Base-by-base conservation (phyloP, 257 asterid genomes). In the Jasminum sambac region DNA sequence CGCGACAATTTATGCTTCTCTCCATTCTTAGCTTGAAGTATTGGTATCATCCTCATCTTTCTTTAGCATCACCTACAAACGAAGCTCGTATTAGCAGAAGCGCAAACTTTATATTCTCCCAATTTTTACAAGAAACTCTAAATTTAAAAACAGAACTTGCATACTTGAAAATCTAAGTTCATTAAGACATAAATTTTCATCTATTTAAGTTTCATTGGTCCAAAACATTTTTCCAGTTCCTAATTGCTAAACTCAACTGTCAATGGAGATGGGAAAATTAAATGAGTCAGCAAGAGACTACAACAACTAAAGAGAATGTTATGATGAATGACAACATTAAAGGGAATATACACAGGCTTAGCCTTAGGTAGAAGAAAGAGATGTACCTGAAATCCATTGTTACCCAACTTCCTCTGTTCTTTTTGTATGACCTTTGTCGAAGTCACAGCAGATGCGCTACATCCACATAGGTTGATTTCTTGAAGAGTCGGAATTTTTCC, bases 401-500 rank as follows among this genome's bases (percentile, higher is more conserved):
- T 67, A 7, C 57, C 72, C 26, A 48, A 30, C 34, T 34, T 48
- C 11, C 9, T 30, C n/a, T 67, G 72, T 48, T 67, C 63, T 43
- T 46, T 46, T 48, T 26, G 63, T 48, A 67, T 67, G 34, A 46
- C 17, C 34, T 12, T 17, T 0, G 63, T 46, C 5, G 72, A 67
- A 16, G 40, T 52, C 46, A 46, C 61, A 4, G 11, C 43, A 5
- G 72, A 67, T 8, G 23, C 2, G 36, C 72, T 48, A 67, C 46
- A 67, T 14, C 0, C 8, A 38, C 3, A 26, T 44, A 67, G 37
- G 34, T 67, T 62, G 52, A 67, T 3, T 25, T 25, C 10, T 34
- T 67, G 30, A n/a, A 67, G 46, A 11, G 63, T 30, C 34, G 30
- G 21, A 67, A 67, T 67, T 11, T 67, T 43, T 34, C 63, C 72